Conservation (phyloP, 306 rosid species). For the Rosa rugosa region DNA sequence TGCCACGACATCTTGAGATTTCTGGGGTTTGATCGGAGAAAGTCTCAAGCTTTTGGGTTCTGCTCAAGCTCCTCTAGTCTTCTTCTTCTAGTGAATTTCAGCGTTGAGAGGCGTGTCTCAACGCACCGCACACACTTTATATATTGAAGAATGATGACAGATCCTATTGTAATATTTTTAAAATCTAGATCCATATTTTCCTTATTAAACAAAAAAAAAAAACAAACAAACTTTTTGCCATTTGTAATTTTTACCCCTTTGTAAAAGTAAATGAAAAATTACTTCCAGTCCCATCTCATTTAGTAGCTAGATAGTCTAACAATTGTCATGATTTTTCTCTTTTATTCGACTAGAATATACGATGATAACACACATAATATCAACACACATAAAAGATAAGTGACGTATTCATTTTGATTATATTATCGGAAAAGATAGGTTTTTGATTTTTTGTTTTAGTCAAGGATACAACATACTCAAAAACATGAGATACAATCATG, state of each 20-base stretch:
- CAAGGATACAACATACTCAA: too few relatives aligned
- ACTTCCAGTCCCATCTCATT: too few relatives aligned
- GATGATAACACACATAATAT: too few relatives aligned
- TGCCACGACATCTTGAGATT: conserved; percentile 79
- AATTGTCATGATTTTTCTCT: too few relatives aligned
- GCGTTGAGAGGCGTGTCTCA: conserved; percentile 15
- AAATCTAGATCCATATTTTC: not conserved
- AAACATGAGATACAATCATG: too few relatives aligned
- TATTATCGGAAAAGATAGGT: too few relatives aligned
- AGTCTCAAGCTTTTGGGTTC: not conserved
- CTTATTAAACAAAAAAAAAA: not conserved
- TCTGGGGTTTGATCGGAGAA: not conserved
- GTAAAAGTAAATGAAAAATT: too few relatives aligned
- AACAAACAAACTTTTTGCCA: too few relatives aligned
- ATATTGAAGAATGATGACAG: not conserved
- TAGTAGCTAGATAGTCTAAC: too few relatives aligned
- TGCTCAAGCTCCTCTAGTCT: not conserved
- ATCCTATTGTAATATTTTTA: not conserved
- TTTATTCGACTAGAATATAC: too few relatives aligned
- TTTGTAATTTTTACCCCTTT: too few relatives aligned
- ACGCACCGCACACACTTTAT: conserved; percentile 5
- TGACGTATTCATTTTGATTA: not conserved
- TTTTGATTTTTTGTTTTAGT: not conserved
- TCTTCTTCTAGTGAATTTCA: not conserved
- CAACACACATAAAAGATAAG: too few relatives aligned